Conservation (phyloP, 257 asterid species). For the Nicotiana noctiflora region DNA sequence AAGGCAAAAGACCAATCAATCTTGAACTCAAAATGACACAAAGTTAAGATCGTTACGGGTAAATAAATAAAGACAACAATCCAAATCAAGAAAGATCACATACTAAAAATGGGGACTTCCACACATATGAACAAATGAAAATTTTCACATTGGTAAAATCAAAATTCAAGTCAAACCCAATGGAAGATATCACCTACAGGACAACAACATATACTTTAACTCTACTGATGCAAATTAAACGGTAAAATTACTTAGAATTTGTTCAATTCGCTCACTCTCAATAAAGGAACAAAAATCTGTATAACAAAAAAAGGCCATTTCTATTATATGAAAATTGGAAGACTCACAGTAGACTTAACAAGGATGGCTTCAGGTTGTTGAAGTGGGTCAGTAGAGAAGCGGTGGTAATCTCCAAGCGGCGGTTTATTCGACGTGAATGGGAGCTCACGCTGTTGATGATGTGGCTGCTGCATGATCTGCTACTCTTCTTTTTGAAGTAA, state of each 20-base stretch:
- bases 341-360: conserved; percentile 65
- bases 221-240: conserved; percentile 1
- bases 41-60: not conserved
- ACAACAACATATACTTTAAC: not conserved
- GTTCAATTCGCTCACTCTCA: not conserved
- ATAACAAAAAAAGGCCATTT: not conserved
- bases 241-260: not conserved
- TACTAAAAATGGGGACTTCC: not conserved
- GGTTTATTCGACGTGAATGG: conserved; percentile 59
- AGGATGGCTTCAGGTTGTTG: conserved; percentile 46
- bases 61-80: not conserved
- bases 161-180: conserved; percentile 11
- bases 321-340: not conserved
- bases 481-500: conserved; percentile 2
- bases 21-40: not conserved
- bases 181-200: conserved; percentile 14
- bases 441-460: conserved; percentile 38
- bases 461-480: conserved; percentile 34
- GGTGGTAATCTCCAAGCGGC: conserved; percentile 70
- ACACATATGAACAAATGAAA: not conserved
- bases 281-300: not conserved
- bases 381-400: conserved; percentile 40
- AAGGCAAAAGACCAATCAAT: not conserved
- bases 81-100: not conserved
- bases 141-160: not conserved